Evolutionary conservation across 352 stramenopile genomes (phyloP).

Genomic region (Phytophthora sojae): DNA sequence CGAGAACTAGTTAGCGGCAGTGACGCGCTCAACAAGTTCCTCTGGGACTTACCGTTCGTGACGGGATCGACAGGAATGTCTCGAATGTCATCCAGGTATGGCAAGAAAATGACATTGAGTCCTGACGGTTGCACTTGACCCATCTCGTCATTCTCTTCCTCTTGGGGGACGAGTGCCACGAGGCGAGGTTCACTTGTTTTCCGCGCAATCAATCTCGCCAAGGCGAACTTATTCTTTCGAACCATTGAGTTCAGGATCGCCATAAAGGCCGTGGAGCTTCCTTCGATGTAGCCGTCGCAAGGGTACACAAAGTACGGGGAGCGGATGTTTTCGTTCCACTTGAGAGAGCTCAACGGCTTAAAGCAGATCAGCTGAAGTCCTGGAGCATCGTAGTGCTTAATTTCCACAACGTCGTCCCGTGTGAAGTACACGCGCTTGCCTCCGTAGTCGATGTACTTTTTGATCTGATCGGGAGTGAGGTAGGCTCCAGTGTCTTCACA

Average conservation of each 20-base stretch:
- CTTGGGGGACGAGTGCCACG: conserved; percentile 79
- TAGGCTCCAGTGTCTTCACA: conserved; percentile 84
- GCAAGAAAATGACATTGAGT: conserved; percentile 82
- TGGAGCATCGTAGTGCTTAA: conserved; percentile 81
- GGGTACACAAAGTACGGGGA: conserved; percentile 87
- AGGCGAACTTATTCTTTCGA: conserved; percentile 66
- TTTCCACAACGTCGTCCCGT: conserved; percentile 78
- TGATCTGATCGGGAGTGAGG: conserved; percentile 77
- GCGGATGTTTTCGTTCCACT: conserved; percentile 76
- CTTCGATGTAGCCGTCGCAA: conserved; percentile 80
- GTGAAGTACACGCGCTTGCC: conserved; percentile 85
- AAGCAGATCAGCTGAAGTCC: conserved; percentile 87
- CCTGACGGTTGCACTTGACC: conserved; percentile 82
- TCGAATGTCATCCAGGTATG: conserved; percentile 85
- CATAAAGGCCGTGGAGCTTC: conserved; percentile 74
- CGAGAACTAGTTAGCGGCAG: conserved; percentile 9
- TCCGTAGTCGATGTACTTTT: conserved; percentile 78
- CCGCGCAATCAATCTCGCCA: conserved; percentile 73
- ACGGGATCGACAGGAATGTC: conserved; percentile 57
- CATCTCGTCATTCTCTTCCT: conserved; percentile 78
- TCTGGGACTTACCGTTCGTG: conserved; percentile 38
- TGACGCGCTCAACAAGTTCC: neutral
- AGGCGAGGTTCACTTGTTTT: conserved; percentile 83
- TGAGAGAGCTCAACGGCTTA: conserved; percentile 64
- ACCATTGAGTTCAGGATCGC: conserved; percentile 74